Evolutionary conservation across 768 basidiomycete genomes (phyloP).

Genomic region (Leccinum imitatum): DNA sequence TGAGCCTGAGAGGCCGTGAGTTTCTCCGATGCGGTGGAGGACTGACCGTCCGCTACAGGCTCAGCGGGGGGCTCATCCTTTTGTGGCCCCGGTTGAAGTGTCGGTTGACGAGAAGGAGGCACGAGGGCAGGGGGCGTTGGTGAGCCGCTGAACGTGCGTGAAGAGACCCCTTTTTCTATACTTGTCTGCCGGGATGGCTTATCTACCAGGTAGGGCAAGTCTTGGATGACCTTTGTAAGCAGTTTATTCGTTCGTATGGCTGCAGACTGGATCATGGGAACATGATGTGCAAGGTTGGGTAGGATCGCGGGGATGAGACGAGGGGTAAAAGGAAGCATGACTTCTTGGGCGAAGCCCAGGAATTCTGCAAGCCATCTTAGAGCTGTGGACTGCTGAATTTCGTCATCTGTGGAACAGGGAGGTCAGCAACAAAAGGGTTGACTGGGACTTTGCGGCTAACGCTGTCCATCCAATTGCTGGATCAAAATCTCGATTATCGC

Average conservation of each 20-base stretch:
- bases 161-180: constrained; percentile 27
- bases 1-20: constrained; percentile 37
- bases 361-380: constrained; percentile 92
- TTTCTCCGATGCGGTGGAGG: constrained; percentile 36
- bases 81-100: constrained; percentile 39
- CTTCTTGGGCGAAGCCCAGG: constrained; percentile 81
- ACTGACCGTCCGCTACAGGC: constrained; percentile 34
- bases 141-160: constrained; percentile 47
- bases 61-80: constrained; percentile 54
- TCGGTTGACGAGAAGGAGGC: constrained; percentile 50
- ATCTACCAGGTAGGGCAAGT: constrained; percentile 73
- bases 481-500: constrained; percentile 94
- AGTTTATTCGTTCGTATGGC: constrained; percentile 86
- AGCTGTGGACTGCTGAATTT: constrained; percentile 94
- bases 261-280: constrained; percentile 81
- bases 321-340: constrained; percentile 93
- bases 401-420: constrained; percentile 56
- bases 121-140: constrained; percentile 52
- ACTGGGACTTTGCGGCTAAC: constrained; percentile 44
- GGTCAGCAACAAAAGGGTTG: constrained; percentile 3
- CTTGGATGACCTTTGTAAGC: constrained; percentile 82
- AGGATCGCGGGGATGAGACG: constrained; percentile 90
- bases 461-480: constrained; percentile 78
- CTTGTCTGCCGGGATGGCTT: constrained; percentile 25
- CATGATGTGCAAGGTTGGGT: constrained; percentile 92